These are phyloP conservation scores for Cunninghamia lanceolata DNA, from an alignment of 75 land plant genomes.

Conservation along the genomic window DNA sequence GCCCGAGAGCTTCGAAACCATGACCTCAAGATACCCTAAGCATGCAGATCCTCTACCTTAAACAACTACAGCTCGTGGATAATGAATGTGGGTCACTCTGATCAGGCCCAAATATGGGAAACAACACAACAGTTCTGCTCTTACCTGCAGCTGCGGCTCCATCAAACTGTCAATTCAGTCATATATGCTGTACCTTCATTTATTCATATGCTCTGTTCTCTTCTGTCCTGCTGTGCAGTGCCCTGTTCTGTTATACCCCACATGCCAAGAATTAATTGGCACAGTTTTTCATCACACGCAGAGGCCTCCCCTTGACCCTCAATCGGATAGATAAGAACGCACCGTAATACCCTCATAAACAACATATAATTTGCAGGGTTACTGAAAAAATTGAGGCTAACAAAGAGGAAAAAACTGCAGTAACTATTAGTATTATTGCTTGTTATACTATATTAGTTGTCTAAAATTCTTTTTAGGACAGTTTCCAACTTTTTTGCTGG, in stretches of 20 bases:
- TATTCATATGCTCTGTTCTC: neutral
- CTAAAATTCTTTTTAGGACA: neutral
- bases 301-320: neutral
- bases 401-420: neutral
- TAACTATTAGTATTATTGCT: too few relatives aligned
- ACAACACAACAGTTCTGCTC: neutral
- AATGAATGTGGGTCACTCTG: neutral
- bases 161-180: neutral
- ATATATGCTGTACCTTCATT: neutral
- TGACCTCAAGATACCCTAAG: conserved; percentile 1
- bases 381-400: neutral
- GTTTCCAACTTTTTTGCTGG: neutral
- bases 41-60: neutral
- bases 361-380: neutral
- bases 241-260: neutral
- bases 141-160: neutral
- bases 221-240: neutral
- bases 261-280: neutral
- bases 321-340: neutral
- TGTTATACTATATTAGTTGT: neutral
- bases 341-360: neutral
- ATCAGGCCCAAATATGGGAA: neutral
- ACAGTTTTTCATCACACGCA: neutral
- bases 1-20: neutral
- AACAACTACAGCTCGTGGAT: neutral